Base-by-base conservation (phyloP, 106 monocot genomes). In the Xerophyta viscosa region DNA sequence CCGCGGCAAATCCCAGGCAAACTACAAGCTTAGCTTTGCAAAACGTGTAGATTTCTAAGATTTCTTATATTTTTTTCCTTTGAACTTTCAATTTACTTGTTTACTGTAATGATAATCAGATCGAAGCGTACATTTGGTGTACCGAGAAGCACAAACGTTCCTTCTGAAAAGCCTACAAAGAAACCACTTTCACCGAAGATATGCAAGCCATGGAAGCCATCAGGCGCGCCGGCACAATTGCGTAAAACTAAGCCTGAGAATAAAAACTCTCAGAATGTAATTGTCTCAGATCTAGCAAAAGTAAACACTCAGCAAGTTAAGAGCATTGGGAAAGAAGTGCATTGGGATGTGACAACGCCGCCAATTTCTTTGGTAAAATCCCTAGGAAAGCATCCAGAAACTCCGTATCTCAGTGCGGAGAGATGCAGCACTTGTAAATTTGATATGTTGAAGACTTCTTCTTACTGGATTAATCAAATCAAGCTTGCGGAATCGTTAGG, bases 381-480 rank as follows among this genome's bases (percentile, higher is more conserved):
- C 0, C 27, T 20, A 2, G 27, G n/a, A n/a, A n/a, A 31, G 23
- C 11, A 31, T 24, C 17, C 33, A 21, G 77, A 29, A n/a, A 90
- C 84, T 4, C 80, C 80, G 5, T 90, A 68, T 37, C 62, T 48
- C 19, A 84, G 67, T 20, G 90, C 84, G 8, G 47, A 65, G 58
- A 71, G 74, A 27, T 90, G 77, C 52, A 68, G 76, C 49, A 80
- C 80, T 19, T 84, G 77, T 51, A 58, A 64, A 39, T 46, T 84
- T 1, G 80, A 90, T 46, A 60, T 18, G 58, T 71, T 90, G 3
- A 74, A 90, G 51, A 66, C 63, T 5, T 67, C 80, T 1, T 37
- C 67, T 0, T 90, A 90, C 37, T 90, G 90, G 90, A 53, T 90
- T 12, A 31, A 37, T 12, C 90, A 90, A 74, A 77, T 90, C 5